Evolutionary conservation across 192 early-diverging fungal species (phyloP).

Genomic region (Dispira simplex): DNA sequence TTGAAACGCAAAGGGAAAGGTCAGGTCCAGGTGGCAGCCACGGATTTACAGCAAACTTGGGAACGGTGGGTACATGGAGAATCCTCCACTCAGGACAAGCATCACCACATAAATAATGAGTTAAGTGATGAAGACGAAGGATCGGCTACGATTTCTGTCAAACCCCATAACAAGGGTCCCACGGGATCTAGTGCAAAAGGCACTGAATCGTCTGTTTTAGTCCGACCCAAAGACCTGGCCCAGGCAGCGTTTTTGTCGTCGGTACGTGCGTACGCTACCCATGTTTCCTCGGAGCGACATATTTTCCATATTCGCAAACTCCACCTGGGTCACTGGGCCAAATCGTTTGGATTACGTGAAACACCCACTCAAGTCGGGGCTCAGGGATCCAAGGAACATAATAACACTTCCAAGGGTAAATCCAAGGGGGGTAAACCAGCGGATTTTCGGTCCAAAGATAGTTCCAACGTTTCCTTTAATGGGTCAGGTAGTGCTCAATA

Average conservation of each 20-base stretch:
- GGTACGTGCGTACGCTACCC: constrained; percentile 89
- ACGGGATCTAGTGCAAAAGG: not conserved
- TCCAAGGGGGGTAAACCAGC: not conserved
- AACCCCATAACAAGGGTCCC: not conserved
- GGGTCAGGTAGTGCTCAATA: not conserved
- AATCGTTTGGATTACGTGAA: constrained; percentile 88
- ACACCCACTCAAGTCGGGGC: constrained; percentile 50
- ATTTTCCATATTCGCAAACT: constrained; percentile 92
- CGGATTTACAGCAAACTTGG: constrained; percentile 36
- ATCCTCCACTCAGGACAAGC: not conserved
- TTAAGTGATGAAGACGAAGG: too few relatives aligned
- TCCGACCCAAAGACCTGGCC: constrained; percentile 27
- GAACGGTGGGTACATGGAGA: constrained; percentile 7
- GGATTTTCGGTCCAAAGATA: not conserved
- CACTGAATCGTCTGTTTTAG: not conserved
- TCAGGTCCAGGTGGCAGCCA: constrained; percentile 26
- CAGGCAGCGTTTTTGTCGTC: constrained; percentile 74
- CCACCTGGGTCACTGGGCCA: constrained; percentile 94
- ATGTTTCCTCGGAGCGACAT: constrained; percentile 62
- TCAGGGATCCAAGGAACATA: not conserved
- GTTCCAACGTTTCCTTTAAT: not conserved
- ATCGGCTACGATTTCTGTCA: not conserved
- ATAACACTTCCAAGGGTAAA: not conserved
- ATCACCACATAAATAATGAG: not conserved
- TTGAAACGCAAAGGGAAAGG: not conserved